Percentiles rank a stretch among this genome's conserved stretches.
Evolutionary conservation across 768 basidiomycete genomes (phyloP).

Genomic region (Mycena albidolilacea): DNA sequence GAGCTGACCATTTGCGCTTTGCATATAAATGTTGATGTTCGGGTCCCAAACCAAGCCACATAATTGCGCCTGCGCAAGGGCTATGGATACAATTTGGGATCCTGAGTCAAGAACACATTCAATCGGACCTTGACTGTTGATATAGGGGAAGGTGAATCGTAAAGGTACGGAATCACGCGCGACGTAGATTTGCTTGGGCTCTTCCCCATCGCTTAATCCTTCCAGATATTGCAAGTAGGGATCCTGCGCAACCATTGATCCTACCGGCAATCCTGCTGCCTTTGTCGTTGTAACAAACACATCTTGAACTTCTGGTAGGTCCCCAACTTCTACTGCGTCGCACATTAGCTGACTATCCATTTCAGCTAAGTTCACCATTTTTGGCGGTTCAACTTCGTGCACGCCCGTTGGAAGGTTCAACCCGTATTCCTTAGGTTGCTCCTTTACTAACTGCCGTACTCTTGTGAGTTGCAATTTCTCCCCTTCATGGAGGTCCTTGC

Average conservation of each 20-base stretch:
- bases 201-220: background rate
- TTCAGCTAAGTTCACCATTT: background rate
- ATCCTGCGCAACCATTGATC: too few relatives aligned
- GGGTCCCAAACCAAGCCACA: constrained; percentile 42
- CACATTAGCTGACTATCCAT: background rate
- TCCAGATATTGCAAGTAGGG: constrained; percentile 27
- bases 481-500: too few relatives aligned
- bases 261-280: too few relatives aligned
- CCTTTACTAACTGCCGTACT: too few relatives aligned
- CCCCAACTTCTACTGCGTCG: constrained; percentile 16
- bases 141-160: constrained; percentile 24
- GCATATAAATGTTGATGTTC: constrained; percentile 43
- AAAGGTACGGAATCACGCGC: constrained; percentile 21
- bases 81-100: constrained; percentile 48
- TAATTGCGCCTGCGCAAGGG: constrained; percentile 30
- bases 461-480: too few relatives aligned
- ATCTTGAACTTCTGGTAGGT: constrained; percentile 23
- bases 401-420: too few relatives aligned
- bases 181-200: constrained; percentile 29
- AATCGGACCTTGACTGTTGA: constrained; percentile 38
- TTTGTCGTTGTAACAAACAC: constrained; percentile 29
- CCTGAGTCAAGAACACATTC: constrained; percentile 47
- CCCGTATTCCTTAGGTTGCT: too few relatives aligned
- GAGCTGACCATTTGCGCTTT: constrained; percentile 45
- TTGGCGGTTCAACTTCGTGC: too few relatives aligned